Base-by-base conservation (phyloP, 306 rosid genomes). In the Cyclanthera cordifolia region DNA sequence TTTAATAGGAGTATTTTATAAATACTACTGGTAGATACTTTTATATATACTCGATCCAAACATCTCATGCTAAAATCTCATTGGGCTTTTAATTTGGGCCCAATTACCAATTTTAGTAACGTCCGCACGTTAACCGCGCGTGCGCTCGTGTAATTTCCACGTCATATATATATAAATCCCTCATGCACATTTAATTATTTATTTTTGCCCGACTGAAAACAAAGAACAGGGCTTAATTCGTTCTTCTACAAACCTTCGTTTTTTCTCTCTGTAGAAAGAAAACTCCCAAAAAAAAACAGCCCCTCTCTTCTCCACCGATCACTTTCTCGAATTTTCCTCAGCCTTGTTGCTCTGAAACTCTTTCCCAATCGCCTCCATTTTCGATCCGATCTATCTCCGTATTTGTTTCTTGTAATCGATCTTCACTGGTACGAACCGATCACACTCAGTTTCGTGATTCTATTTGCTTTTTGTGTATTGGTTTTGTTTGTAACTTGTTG, bases 241-340 rank as follows among this genome's bases (percentile, higher is more conserved):
- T 75, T 76, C 82, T 75, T 55, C 53, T 9, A 53, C n/a, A 75
- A 63, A 39, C 28, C 69, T 77, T 41, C 16, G 30, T 25, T 13
- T 37, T 25, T 23, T 6, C 37, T 66, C 79, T 21, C n/a, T 67
- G 72, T 15, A 15, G 17, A 47, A 53, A 41, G 56, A 30, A 66
- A 78, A 75, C 60, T 56, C 54, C 71, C 21, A 54, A 39, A 53
- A 54, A 39, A 37, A 46, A 54, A 39, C 54, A 46, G 71, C 71
- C 45, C 34, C 73, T 68, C 54, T 16, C 61, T 51, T 75, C 24
- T 67, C 58, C 68, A 77, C 75, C 74, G 81, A 76, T 82, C 80
- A 82, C 56, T 71, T 60, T 72, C 80, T 80, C 70, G 79, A 69
- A 55, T 85, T 87, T 86, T 87, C 82, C n/a, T n/a, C 82, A 69